These are phyloP conservation scores for Penicillium thymicola DNA, from an alignment of 2,329 filamentous ascomycete genomes.

Conservation along the genomic window DNA sequence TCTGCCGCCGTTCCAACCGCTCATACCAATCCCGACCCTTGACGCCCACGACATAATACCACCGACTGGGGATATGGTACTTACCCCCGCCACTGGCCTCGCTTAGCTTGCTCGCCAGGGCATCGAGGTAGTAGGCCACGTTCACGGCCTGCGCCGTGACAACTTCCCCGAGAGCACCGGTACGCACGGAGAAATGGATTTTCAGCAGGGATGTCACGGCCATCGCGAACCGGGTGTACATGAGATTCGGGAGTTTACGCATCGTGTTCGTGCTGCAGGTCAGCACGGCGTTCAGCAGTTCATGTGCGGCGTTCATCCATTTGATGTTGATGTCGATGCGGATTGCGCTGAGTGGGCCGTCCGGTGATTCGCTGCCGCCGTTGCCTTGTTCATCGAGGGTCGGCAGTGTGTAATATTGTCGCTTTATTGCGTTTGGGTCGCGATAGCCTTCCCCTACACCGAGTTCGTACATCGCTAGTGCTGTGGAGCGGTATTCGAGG, in stretches of 20 bases:
- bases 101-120: constrained; percentile 28
- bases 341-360: constrained; percentile 29
- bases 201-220: constrained; percentile 36
- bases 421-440: constrained; percentile 34
- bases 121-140: constrained; percentile 31
- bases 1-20: constrained; percentile 25
- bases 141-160: constrained; percentile 31
- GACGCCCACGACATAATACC: constrained; percentile 32
- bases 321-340: constrained; percentile 38
- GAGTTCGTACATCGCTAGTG: constrained; percentile 35
- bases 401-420: constrained; percentile 34
- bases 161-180: constrained; percentile 31
- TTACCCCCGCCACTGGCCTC: constrained; percentile 34
- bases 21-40: constrained; percentile 35
- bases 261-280: constrained; percentile 33
- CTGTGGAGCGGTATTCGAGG: constrained; percentile 31
- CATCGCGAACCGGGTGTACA: constrained; percentile 32
- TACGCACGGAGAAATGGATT: constrained; percentile 34
- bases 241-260: constrained; percentile 34
- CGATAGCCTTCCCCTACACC: constrained; percentile 37
- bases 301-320: constrained; percentile 38
- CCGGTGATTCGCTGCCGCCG: constrained; percentile 10
- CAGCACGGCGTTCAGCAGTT: constrained; percentile 32
- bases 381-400: constrained; percentile 16
- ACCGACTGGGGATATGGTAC: constrained; percentile 34